Evolutionary conservation across 768 basidiomycete genomes (phyloP), one percentile per base, ranked within the genome.

Genomic region (Pleurotus eryngii): DNA sequence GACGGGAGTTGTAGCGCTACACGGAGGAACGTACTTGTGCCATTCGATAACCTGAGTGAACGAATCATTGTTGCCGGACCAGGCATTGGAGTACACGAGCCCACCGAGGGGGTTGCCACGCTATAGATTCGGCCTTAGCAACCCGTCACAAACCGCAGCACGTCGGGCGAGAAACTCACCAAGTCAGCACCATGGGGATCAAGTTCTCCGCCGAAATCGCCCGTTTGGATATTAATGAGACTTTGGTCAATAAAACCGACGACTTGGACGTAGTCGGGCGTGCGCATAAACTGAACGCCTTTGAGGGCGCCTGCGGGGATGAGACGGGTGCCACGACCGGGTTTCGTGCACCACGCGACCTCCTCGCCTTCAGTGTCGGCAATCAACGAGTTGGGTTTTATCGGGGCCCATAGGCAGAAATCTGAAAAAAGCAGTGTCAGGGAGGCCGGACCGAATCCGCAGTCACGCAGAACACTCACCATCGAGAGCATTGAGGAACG

Each of bases 311-410:
- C 87, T 1, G 76, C 69, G 40, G 88, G 89, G 30, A 93, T 91
- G 56, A 83, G 70, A 49, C 92, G 87, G 0, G 89, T 80, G 7
- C 91, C 92, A 38, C 82, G 81, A 7, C 86, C 86, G 22, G 78
- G 77, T 67, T 87, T 85, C 30, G 85, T 85, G 76, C 90, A 95
- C 78, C 82, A 93, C 0, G 89, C 81, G 2, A 93, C 87, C 57
- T 81, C 83, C 50, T 80, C 70, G 37, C 78, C 81, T 66, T 94
- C 92, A 0, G 82, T 84, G 55, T 87, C 81, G 38, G 83, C 87
- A 56, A 93, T 85, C 20, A 75, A 72, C 14, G 79, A 79, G 60
- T 75, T 71, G 2, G 74, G 55, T 20, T 50, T 42, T 22, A 66
- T 74, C 9, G 89, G 85, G 12, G 78, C 86, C 82, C 84, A 90